A percentile compares a stretch with the other conserved stretches of the same genome.
Conservation (phyloP, 305 asterid genomes). For the Fraxinus sp. region DNA sequence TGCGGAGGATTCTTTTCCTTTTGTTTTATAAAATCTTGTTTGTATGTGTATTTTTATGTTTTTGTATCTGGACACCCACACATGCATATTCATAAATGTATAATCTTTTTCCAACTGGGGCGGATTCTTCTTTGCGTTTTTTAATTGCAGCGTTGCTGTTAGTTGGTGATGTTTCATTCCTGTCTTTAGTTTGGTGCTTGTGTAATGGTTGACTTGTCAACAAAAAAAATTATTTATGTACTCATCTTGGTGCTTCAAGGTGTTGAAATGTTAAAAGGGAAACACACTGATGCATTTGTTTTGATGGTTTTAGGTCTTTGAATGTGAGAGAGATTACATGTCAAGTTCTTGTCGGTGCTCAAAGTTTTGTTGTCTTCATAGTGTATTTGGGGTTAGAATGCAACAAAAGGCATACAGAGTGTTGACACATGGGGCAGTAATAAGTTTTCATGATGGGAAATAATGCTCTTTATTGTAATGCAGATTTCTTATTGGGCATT, state of each 20-base stretch:
- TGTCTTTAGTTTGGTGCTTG: conserved; percentile 29
- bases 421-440: not conserved
- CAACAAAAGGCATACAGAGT: not conserved
- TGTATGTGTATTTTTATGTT: not conserved
- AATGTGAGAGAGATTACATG: not conserved
- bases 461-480: conserved; percentile 2
- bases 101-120: not conserved
- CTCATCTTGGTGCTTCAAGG: not conserved
- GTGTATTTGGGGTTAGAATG: not conserved
- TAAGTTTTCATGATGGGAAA: conserved; percentile 6
- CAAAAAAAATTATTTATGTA: not conserved
- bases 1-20: conserved; percentile 1
- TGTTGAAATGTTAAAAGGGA: not conserved
- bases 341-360: conserved; percentile 6
- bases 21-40: not conserved
- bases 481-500: conserved; percentile 13
- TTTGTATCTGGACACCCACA: not conserved
- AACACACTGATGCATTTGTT: not conserved
- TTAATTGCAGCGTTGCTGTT: conserved; percentile 28
- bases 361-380: conserved; percentile 13
- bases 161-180: conserved; percentile 34
- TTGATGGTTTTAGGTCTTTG: conserved; percentile 15
- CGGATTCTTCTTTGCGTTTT: not conserved
- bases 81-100: not conserved
- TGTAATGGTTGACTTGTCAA: conserved; percentile 24